Base-by-base conservation (phyloP, 2,329 filamentous ascomycete species). In the Periglandula ipomoeae region DNA sequence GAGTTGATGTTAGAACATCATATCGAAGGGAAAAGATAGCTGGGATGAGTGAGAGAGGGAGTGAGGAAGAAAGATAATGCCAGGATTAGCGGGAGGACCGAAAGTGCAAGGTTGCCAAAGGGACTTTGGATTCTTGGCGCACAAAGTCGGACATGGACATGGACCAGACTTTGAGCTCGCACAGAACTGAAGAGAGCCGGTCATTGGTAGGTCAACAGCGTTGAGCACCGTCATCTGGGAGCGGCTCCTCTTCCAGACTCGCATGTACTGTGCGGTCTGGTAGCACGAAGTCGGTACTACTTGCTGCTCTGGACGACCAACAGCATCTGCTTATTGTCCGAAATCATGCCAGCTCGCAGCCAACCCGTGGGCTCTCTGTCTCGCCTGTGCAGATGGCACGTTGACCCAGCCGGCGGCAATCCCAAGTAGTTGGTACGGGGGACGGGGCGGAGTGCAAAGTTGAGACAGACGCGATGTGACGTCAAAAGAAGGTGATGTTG, bases 401-500 rank as follows among this genome's bases (percentile, higher is more conserved):
- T n/a, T n/a, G n/a, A 15, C 30, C 10, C 15, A 32, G 30, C 30
- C 30, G 8, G 30, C 30, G 30, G 15, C 30, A 32, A 23, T 20
- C 8, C 37, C 37, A 39, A 39, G 19, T 19, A 22, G 37, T 20
- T 22, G n/a, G 37, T 10, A 22, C 19, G 37, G 8, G 37, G 8
- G 19, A 20, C 17, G 41, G 20, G 15, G 13, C 32, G 20, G 30
- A 37, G 27, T 9, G 10, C 22, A 9, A 15, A 26, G 23, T 46
- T 32, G 9, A 27, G 43, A 20, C 23, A 27, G 34, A 15, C 10
- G 30, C 38, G 20, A 43, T 37, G 46, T 43, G 46, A 47, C 46
- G 46, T 47, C 38, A 47, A 43, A 47, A 24, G 22, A 40, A 23
- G 10, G 22, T 24, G 34, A 22, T 38, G 44, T 46, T 30, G 44